Base-by-base conservation (phyloP, 352 stramenopile genomes). In the Phytophthora sp. region DNA sequence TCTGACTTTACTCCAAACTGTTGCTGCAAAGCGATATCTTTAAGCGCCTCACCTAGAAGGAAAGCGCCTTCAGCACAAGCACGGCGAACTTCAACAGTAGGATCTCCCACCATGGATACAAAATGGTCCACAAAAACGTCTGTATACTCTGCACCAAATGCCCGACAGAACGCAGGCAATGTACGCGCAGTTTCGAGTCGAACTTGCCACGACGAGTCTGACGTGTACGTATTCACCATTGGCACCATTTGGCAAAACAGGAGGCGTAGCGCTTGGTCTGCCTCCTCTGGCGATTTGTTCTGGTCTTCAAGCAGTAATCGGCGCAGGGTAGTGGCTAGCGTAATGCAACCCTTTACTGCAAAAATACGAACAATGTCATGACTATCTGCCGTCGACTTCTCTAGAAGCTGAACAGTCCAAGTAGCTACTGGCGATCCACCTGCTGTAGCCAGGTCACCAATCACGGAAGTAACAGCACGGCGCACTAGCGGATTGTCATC, bases 61-160 rank as follows among this genome's bases (percentile, higher is more conserved):
- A 87, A 94, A 13, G 79, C 69, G 13, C 68, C 69, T 52, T 93
- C 85, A 10, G 83, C 85, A 54, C 84, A 93, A 0, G 84, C 86
- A 32, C 76, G 79, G 30, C 87, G 82, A 52, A 96, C 88, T 69
- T 96, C 87, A 8, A 96, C 86, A n/a, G 87, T 96, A 24, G 80
- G 80, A 60, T 96, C 87, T 20, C 81, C 69, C 28, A 89, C 74
- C 72, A 96, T 91, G 9, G 70, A 88, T 15, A 96, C 81, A 58
- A 94, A 96, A 71, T 96, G 87, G 52, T 96, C 86, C 28, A 96
- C 84, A 54, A 96, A 86, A 13, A 96, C 74, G 41, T 96, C 86
- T 17, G 77, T 83, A 66, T 95, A 95, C 37, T 95, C 86, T 1
- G 44, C 50, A 26, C 88, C 88, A 60, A 96, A 94, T 7, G 79